Base-by-base conservation (phyloP, 257 asterid genomes). In the Buddleja alternifolia region DNA sequence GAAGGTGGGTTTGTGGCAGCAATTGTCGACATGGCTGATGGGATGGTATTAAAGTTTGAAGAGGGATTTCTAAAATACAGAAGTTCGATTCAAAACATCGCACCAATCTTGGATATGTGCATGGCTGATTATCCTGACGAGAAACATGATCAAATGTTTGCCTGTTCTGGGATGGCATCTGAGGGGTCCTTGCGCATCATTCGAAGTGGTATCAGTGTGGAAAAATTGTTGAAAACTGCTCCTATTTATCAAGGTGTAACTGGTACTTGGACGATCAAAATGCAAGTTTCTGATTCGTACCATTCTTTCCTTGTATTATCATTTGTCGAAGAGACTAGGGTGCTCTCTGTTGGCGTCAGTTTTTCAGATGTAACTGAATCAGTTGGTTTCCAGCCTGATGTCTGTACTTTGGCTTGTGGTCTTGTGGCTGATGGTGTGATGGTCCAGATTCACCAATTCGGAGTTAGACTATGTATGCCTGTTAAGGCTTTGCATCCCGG, bases 401-500 rank as follows among this genome's bases (percentile, higher is more conserved):
- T 86, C 74, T 90, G 96, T 70, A 93, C 99, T 42, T 80, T 93
- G 85, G 95, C 97, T 71, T 93, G 99, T 80, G 99, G 99, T 74
- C 79, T 85, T 34, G 92, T 90, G 46, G 85, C 85, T 70, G 94
- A 93, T 75, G 90, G 92, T 52, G 81, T 87, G 68, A 34, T 93
- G 73, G 93, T 83, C 65, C 99, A 93, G 76, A 88, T 93, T 73
- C 86, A 93, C 80, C 93, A 80, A 63, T 72, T 62, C 50, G 97
- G 94, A 62, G 89, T 93, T 78, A 84, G 94, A 77, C 87, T 93
- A 16, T 88, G 95, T 83, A 75, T 78, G 85, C 97, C 96, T 60
- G 63, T 67, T 71, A 67, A 73, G 62, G 69, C 70, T 59, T 78
- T 86, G 46, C 85, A 85, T 67, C 74, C 85, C 39, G 90, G 81